Evolutionary conservation across 768 basidiomycete genomes (phyloP).

Genomic region (Pleurotus platypus): DNA sequence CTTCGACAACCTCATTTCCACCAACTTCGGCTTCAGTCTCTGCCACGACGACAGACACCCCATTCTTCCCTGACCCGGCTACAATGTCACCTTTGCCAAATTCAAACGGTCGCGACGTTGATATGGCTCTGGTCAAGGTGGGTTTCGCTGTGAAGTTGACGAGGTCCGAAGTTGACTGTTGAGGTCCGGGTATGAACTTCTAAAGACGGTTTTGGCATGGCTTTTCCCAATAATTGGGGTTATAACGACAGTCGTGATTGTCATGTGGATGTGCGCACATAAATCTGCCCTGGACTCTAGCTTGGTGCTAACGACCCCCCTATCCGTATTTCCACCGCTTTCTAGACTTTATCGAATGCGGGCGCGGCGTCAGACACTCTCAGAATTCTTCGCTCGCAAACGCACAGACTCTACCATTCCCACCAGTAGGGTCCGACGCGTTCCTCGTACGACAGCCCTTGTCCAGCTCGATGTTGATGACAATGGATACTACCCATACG

Average conservation of each 20-base stretch:
- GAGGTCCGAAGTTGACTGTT: no score
- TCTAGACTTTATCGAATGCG: slow-evolving; percentile 11
- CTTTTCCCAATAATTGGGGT: slow-evolving; percentile 23
- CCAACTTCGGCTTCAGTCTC: slow-evolving; percentile 4
- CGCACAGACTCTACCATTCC: not conserved
- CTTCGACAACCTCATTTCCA: not conserved
- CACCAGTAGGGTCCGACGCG: not conserved
- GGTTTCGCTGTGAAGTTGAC: not conserved
- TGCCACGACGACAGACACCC: slow-evolving; percentile 13
- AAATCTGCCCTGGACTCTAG: no score
- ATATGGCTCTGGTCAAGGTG: slow-evolving; percentile 21
- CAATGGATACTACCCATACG: slow-evolving; percentile 17
- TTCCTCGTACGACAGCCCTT: slow-evolving; percentile 3
- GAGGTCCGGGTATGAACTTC: no score
- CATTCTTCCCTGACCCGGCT: slow-evolving; percentile 24
- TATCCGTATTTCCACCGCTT: no score
- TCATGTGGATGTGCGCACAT: slow-evolving; percentile 7
- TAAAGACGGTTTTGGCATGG: slow-evolving; percentile 20
- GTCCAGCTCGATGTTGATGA: slow-evolving; percentile 6
- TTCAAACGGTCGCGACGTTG: not conserved
- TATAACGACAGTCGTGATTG: slow-evolving; percentile 13
- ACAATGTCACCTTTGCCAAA: slow-evolving; percentile 7
- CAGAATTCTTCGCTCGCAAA: slow-evolving; percentile 12
- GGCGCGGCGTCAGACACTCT: slow-evolving; percentile 11
- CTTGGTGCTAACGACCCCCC: no score